These are phyloP conservation scores for Parachlorella kessleri DNA, from an alignment of 139 green algal genomes.

Conservation along the genomic window DNA sequence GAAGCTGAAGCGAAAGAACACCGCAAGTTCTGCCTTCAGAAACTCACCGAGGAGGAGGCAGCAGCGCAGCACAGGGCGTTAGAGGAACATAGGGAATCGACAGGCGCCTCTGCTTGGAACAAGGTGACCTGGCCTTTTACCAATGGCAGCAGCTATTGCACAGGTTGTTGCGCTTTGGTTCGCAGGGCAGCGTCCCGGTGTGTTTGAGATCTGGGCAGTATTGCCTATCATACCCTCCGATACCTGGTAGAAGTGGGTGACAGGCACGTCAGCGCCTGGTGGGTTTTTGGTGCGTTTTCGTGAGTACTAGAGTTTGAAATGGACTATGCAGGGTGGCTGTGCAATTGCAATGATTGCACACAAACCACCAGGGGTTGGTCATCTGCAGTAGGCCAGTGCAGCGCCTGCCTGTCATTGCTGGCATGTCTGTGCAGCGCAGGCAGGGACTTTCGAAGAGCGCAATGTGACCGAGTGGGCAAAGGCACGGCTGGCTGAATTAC, in stretches of 20 bases:
- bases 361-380: neutral
- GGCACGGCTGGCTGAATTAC: constrained; percentile 12
- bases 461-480: constrained; percentile 12
- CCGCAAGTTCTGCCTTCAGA: neutral
- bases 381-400: neutral
- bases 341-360: neutral
- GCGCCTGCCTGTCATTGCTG: neutral
- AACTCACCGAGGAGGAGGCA: constrained; percentile 32
- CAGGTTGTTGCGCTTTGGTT: no score
- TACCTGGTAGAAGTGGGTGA: no score
- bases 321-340: no score
- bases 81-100: neutral
- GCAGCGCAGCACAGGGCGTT: neutral
- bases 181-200: no score
- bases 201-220: no score
- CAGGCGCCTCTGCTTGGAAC: constrained; percentile 34
- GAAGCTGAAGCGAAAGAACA: neutral
- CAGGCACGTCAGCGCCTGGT: neutral
- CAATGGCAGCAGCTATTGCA: neutral
- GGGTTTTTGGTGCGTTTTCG: neutral
- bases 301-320: neutral
- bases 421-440: neutral
- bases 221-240: no score
- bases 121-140: neutral
- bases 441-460: constrained; percentile 41